These are phyloP conservation scores for Echeveria elegans DNA, from an alignment of 164 flowering plant species.

Conservation along the genomic window DNA sequence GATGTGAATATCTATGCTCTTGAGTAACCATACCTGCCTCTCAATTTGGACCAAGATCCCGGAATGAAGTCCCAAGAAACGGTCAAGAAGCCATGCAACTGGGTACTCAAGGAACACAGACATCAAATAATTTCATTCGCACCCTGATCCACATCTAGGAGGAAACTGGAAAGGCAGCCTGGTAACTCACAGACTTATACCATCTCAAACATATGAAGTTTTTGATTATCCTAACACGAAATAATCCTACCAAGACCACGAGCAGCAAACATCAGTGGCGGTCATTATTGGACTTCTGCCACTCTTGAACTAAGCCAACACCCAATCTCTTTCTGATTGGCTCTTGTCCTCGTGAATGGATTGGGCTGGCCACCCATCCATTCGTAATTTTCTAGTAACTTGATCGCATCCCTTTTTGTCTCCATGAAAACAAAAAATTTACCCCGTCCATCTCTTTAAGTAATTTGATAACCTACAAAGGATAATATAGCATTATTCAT, in stretches of 20 bases:
- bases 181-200: conserved; percentile 59
- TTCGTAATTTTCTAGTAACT: conserved; percentile 78
- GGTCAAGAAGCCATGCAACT: neutral
- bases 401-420: conserved; percentile 97
- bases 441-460: conserved; percentile 80
- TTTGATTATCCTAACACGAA: conserved; percentile 42
- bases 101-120: neutral
- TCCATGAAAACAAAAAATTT: conserved; percentile 74
- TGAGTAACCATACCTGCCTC: conserved; percentile 5
- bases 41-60: neutral
- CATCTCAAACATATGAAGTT: conserved; percentile 22
- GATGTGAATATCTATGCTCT: neutral
- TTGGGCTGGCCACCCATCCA: conserved; percentile 99
- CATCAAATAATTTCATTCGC: neutral
- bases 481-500: neutral
- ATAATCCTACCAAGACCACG: conserved; percentile 99
- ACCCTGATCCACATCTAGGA: conserved; percentile 63
- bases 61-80: neutral
- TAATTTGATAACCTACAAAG: conserved; percentile 64
- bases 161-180: conserved; percentile 88
- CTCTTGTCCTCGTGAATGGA: conserved; percentile 98
- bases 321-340: conserved; percentile 97
- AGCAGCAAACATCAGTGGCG: conserved; percentile 99
- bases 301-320: conserved; percentile 87
- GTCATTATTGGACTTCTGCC: conserved; percentile 97